Conservation (phyloP, 192 early-diverging fungal species). For the Coemansia sp. region DNA sequence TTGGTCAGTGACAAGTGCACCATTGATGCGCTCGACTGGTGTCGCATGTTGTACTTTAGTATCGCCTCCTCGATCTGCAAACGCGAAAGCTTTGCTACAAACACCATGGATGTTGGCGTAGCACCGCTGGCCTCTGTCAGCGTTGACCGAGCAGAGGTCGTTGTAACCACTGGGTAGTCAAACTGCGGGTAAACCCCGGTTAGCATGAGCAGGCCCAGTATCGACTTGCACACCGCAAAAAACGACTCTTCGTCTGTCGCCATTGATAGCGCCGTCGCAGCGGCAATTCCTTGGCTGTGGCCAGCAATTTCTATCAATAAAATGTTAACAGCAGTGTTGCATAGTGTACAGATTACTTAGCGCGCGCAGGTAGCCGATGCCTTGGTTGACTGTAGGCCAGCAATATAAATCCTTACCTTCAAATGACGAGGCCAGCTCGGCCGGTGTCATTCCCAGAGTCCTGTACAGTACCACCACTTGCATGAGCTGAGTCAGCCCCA, state of each 20-base stretch:
- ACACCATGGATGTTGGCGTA: constrained; percentile 75
- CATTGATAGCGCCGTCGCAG: constrained; percentile 79
- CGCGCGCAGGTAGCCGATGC: not conserved
- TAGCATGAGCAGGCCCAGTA: constrained; percentile 78
- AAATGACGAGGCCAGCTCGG: constrained; percentile 58
- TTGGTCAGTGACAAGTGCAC: constrained; percentile 84
- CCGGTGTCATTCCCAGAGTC: constrained; percentile 62
- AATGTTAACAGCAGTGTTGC: not conserved
- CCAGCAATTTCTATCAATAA: constrained; percentile 67
- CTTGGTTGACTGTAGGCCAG: not conserved
- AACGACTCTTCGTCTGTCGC: constrained; percentile 80
- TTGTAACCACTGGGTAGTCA: constrained; percentile 48
- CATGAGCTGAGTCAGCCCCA: constrained; percentile 87
- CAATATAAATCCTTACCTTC: constrained; percentile 13
- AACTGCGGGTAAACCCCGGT: constrained; percentile 80
- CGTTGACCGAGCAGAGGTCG: not conserved
- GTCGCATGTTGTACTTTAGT: constrained; percentile 67
- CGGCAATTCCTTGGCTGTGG: constrained; percentile 89
- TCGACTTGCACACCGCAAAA: constrained; percentile 69
- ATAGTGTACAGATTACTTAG: not conserved
- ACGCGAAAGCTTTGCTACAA: constrained; percentile 72
- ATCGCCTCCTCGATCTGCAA: constrained; percentile 70
- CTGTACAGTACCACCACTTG: constrained; percentile 83
- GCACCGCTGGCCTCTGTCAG: constrained; percentile 17
- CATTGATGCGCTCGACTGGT: constrained; percentile 63